phyloP scores from a whole-genome alignment of 768 basidiomycete genomes.

The Neoboletus brunneissimus region DNA sequence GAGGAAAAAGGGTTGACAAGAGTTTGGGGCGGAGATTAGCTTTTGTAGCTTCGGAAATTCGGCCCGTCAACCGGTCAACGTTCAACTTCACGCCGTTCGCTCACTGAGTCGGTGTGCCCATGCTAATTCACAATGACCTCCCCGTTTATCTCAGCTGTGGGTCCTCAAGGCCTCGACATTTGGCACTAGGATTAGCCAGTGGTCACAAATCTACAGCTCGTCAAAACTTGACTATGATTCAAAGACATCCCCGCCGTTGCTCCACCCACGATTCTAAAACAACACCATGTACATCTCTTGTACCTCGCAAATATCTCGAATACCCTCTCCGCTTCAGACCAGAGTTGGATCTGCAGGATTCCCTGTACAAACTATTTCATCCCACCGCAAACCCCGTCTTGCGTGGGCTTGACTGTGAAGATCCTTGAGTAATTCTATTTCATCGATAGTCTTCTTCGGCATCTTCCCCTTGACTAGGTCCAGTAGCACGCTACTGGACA shows the following conservation, averaged over 20 bases:
- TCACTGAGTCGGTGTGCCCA: not conserved
- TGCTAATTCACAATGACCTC: not conserved
- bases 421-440: conserved; percentile 16
- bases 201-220: not conserved
- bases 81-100: no score
- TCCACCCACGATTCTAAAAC: not conserved
- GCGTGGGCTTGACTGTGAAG: conserved; percentile 9
- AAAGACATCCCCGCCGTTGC: not conserved
- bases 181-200: not conserved
- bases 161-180: not conserved
- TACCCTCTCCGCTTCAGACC: not conserved
- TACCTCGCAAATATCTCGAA: not conserved
- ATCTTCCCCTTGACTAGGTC: conserved; percentile 5
- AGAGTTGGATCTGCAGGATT: not conserved
- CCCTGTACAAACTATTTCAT: no score
- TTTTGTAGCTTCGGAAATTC: no score
- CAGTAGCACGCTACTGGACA: conserved; percentile 13
- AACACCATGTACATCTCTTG: not conserved
- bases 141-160: not conserved
- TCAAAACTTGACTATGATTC: not conserved
- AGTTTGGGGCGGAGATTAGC: no score
- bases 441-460: conserved; percentile 9
- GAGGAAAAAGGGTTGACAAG: no score
- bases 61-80: no score
- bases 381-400: not conserved